Base-by-base conservation (phyloP, 2,329 filamentous ascomycete species). In the Penicillium verrucosum region DNA sequence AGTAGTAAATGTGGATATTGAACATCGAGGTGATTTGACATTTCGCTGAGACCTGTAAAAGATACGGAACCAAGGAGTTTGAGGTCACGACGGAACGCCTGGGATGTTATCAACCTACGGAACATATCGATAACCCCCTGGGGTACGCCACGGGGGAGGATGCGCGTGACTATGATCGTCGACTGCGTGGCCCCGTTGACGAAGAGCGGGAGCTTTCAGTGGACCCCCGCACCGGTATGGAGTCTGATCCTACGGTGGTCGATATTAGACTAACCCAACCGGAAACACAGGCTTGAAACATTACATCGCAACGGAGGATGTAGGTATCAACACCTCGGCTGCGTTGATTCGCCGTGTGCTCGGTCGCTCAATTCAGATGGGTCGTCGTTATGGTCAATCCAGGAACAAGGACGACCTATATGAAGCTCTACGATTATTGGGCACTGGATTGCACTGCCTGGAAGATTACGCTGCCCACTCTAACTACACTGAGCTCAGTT, bases 381-480 rank as follows among this genome's bases (percentile, higher is more conserved):
- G 86, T 42, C 88, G 90, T 58, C 82, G 81, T 45, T 96, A 93
- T 73, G 81, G 80, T 57, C 78, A 81, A 37, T 85, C 80, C 62
- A 79, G 84, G 54, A 84, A 87, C 65, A 85, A 90, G 70, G 82
- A 81, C n/a, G 92, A 96, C 68, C 82, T 95, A 30, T 87, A 94
- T 71, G 93, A 97, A 76, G 89, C 92, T 54, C 83, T 97, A 46
- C 86, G 92, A 52, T 81, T 96, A 18, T 79, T 97, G 60, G 93
- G 93, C 56, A 96, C 92, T 57, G 92, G 88, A 36, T 83, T 92
- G 54, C 93, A 97, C 77, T 96, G 92, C 71, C 78, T 97, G 25
- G 92, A 96, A 77, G 92, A 97, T 71, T 97, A 88, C 77, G 87
- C 92, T 52, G 93, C 92, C 16, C 93, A 97, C 77, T 95, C 90